Base-by-base conservation (phyloP, 495 filamentous ascomycete species). In the Friedmanniomyces endolithicus region DNA sequence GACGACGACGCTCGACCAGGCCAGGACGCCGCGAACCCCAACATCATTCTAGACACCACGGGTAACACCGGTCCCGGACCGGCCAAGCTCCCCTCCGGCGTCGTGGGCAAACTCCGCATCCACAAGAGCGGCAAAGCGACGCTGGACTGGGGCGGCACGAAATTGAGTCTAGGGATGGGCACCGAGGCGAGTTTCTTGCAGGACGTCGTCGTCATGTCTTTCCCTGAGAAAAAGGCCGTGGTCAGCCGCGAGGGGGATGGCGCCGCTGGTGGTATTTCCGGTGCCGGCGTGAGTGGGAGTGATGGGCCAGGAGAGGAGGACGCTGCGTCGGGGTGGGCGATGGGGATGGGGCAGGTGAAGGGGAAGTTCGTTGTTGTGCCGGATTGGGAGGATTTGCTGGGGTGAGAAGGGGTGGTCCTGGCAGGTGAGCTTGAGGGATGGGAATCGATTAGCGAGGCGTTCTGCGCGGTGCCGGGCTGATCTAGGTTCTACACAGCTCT, bases 121-220 rank as follows among this genome's bases (percentile, higher is more conserved):
- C 74, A 78, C 57, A 71, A 78, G 63, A 80, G 76, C 9, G 82
- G 82, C 51, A 74, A 72, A 39, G 74, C 75, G 1, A 77, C 80
- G 52, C 63, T 85, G 27, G 69, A 71, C 54, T 85, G 81, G 81
- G 81, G 80, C 16, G 79, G 80, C 6, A 71, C 68, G 39, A 69
- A 53, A 35, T 56, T 83, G 55, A 64, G 68, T 25, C 17, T 84
- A 44, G 61, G 55, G 2, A 67, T 65, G 58, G 70, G 64, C 6
- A 58, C 55, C 0, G 50, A 52, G 14, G 50, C 57, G 48, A 48
- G 17, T 2, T 66, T 65, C 46, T 33, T 68, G 37, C 64, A 71
- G 55, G 68, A 70, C 35, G 60, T 64, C 2, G 47, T 68, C 2
- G 25, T 59, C 27, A 45, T 46, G 19, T 57, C 45, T n/a, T 19